Evolutionary conservation across 139 green algal species (phyloP), one percentile per base, ranked within the genome.

Genomic region (Helicosporidium sp.): DNA sequence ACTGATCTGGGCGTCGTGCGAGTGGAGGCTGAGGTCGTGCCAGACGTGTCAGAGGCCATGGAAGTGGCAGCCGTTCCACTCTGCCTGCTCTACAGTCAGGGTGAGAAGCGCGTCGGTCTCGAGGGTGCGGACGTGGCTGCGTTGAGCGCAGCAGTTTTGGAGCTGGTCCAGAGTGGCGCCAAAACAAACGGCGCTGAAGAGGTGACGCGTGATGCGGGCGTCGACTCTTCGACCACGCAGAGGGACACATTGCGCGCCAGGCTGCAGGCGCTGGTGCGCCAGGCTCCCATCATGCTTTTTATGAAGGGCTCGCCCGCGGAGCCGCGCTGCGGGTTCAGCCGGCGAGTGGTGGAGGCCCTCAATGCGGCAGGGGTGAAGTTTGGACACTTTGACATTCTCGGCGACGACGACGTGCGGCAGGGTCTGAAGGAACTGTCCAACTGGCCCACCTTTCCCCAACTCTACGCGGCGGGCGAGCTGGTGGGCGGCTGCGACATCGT

Each of bases 361-460:
- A 23, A 54, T 28, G 34, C 27, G 6, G 52, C 24, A 4, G 63
- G 64, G 3, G 45, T 72, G 18, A 16, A 57, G 5, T 93, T 84
- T 58, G 60, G 64, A 16, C 61, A 49, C 27, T 93, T 94, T 61
- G 85, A 95, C 66, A 93, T 95, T 59, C 67, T 95, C 7, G 16
- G 19, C 3, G 77, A 92, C 51, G 73, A 90, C 37, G 63, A 46
- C 0, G 51, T 93, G 1, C 65, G 84, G 26, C 68, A 89, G 54
- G 80, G 78, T 3, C 64, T 95, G 24, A 95, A 95, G 64, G 31
- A 41, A 10, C 84, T 76, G 52, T 74, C 60, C 24, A 60, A 78
- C 39, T 94, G 83, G 83, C 85, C 83, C 18, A 95, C 83, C 7
- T 95, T 83, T 58, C 85, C 85, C 20, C 84, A 93, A 66, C 64